Conservation (phyloP, 257 asterid genomes). For the Nicotiana obtusifolia region DNA sequence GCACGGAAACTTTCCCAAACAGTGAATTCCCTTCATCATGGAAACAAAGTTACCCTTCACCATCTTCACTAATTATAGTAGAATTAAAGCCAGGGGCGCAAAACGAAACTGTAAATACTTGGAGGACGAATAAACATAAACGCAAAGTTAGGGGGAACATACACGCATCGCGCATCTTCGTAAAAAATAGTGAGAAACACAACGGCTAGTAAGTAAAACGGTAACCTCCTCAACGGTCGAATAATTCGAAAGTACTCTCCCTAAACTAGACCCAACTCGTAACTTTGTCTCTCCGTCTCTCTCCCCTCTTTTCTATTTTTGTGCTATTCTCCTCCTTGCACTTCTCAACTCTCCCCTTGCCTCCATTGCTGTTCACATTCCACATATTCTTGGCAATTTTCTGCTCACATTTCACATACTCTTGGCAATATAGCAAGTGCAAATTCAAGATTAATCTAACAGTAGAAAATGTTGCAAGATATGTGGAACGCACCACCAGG, state of each 20-base stretch:
- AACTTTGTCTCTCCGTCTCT: not conserved
- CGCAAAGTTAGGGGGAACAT: not conserved
- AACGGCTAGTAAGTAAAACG: constrained; percentile 4
- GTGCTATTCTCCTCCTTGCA: not conserved
- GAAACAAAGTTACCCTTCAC: not conserved
- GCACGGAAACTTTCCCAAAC: too few species aligned
- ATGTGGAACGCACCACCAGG: constrained; percentile 92
- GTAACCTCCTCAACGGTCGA: constrained; percentile 48
- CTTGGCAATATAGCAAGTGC: too few species aligned
- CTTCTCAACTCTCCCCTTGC: not conserved
- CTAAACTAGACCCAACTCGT: constrained; percentile 34
- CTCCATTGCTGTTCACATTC: not conserved
- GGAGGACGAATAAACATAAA: not conserved
- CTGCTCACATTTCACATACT: not conserved
- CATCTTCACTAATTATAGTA: not conserved
- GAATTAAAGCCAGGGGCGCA: not conserved
- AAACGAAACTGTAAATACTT: not conserved
- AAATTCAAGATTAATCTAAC: not conserved
- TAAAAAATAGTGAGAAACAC: not conserved
- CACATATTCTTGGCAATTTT: not conserved
- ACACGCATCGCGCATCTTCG: not conserved
- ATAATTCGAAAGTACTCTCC: constrained; percentile 24
- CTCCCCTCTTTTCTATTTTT: not conserved
- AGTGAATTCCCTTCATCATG: too few species aligned
- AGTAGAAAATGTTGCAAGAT: constrained; percentile 61